phyloP scores from a whole-genome alignment of 2,329 filamentous ascomycete species.

The Pochonia chlamydosporia region DNA sequence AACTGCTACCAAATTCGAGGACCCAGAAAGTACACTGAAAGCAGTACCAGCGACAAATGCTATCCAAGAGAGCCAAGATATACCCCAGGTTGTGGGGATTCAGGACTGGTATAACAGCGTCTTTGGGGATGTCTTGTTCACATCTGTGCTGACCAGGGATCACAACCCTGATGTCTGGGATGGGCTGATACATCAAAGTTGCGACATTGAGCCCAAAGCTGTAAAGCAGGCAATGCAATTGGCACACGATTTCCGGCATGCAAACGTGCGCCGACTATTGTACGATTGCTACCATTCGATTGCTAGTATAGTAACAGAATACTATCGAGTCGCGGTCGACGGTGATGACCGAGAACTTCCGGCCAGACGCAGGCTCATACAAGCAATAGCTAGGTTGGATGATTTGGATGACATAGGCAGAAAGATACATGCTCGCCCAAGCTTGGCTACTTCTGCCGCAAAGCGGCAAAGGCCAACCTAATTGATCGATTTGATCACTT shows the following conservation, averaged over 20 bases:
- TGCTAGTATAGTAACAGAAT: slow-evolving; percentile 46
- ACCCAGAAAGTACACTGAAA: not conserved
- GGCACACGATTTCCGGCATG: slow-evolving; percentile 15
- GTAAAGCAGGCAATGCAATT: not conserved
- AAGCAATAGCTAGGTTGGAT: slow-evolving; percentile 40
- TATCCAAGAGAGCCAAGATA: not conserved
- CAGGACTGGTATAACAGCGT: slow-evolving; percentile 53
- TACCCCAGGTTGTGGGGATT: slow-evolving; percentile 20
- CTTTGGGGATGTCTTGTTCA: slow-evolving; percentile 55
- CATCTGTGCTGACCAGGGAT: slow-evolving; percentile 39
- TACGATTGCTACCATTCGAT: slow-evolving; percentile 55
- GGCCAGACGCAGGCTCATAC: slow-evolving; percentile 44
- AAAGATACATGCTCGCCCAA: slow-evolving; percentile 26
- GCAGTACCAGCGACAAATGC: not conserved
- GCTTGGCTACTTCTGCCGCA: slow-evolving; percentile 35
- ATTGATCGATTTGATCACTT: slow-evolving; percentile 1
- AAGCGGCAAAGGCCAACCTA: slow-evolving; percentile 34
- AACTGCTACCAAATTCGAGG: not conserved
- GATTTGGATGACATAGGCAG: slow-evolving; percentile 26
- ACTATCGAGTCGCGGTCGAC: slow-evolving; percentile 44
- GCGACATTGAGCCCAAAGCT: not conserved
- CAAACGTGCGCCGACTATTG: slow-evolving; percentile 42
- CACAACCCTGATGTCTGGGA: slow-evolving; percentile 38
- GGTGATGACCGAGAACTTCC: slow-evolving; percentile 46
- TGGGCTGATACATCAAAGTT: slow-evolving; percentile 32